These are phyloP conservation scores for Dispira simplex DNA, from an alignment of 192 early-diverging fungal species.

Conservation along the genomic window DNA sequence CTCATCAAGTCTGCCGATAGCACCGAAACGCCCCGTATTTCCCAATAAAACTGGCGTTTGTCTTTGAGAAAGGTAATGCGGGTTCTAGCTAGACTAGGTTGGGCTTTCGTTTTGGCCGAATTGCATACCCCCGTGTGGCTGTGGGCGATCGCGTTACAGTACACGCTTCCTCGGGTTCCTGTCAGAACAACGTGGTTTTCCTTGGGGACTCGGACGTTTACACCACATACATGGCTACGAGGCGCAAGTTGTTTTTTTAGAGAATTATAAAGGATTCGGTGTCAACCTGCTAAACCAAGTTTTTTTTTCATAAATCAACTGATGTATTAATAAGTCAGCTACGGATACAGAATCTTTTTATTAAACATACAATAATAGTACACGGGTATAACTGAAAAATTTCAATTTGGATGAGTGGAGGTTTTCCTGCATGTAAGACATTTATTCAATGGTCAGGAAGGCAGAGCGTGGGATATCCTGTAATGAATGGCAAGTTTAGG, in stretches of 20 bases:
- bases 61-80: neutral
- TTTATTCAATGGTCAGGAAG: neutral
- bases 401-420: neutral
- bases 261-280: neutral
- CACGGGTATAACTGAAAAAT: neutral
- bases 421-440: neutral
- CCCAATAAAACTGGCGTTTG: neutral
- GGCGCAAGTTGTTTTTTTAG: neutral
- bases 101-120: neutral
- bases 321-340: too few relatives aligned
- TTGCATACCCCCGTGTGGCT: neutral
- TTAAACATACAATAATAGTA: neutral
- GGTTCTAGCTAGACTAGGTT: neutral
- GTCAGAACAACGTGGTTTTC: neutral
- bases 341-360: too few relatives aligned
- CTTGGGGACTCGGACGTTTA: neutral
- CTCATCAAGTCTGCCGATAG: slow-evolving; percentile 25
- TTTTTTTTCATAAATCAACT: too few relatives aligned
- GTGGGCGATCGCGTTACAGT: neutral
- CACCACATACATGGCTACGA: neutral
- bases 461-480: neutral
- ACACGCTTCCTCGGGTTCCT: neutral
- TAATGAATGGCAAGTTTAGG: neutral
- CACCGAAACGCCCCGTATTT: neutral
- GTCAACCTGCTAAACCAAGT: too few relatives aligned